Percentiles rank a stretch among this genome's conserved stretches.
phyloP scores from a whole-genome alignment of 345 rosid species.

The Aegle marmelos region DNA sequence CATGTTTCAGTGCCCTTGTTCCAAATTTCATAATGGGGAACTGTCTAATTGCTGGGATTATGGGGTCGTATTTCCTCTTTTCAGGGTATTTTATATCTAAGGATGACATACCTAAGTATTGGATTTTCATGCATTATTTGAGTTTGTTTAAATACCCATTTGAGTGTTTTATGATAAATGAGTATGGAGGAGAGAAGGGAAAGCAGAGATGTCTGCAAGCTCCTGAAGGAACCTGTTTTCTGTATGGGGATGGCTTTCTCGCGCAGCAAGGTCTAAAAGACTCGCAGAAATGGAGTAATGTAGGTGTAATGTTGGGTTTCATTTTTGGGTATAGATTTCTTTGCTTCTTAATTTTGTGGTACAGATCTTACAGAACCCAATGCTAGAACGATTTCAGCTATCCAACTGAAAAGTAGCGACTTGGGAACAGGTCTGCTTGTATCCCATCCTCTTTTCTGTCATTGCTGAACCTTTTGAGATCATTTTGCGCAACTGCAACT shows the following conservation, averaged over 20 bases:
- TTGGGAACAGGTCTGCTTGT: background rate
- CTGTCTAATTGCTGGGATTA: constrained; percentile 25
- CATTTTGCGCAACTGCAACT: background rate
- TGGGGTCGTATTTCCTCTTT: constrained; percentile 33
- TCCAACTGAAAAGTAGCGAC: background rate
- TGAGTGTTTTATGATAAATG: constrained; percentile 34
- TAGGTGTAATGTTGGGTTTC: constrained; percentile 28
- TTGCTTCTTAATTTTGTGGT: constrained; percentile 23
- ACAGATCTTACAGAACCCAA: constrained; percentile 21
- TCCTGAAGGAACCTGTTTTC: constrained; percentile 22
- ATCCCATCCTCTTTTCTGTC: background rate
- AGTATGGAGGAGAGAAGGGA: constrained; percentile 26
- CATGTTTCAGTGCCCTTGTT: constrained; percentile 30
- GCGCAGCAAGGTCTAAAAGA: constrained; percentile 25
- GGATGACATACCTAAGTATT: constrained; percentile 25
- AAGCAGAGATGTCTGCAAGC: constrained; percentile 21
- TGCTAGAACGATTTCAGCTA: constrained; percentile 5
- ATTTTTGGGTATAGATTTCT: constrained; percentile 28
- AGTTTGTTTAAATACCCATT: constrained; percentile 36
- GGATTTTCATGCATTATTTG: constrained; percentile 33
- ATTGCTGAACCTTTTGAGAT: background rate
- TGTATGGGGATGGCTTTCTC: constrained; percentile 27
- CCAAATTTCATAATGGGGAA: constrained; percentile 32
- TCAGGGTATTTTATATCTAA: constrained; percentile 36
- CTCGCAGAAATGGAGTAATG: constrained; percentile 29